Evolutionary conservation across 805 yeast genomes (phyloP).

Genomic region (Suhomyces tanzawaensis): DNA sequence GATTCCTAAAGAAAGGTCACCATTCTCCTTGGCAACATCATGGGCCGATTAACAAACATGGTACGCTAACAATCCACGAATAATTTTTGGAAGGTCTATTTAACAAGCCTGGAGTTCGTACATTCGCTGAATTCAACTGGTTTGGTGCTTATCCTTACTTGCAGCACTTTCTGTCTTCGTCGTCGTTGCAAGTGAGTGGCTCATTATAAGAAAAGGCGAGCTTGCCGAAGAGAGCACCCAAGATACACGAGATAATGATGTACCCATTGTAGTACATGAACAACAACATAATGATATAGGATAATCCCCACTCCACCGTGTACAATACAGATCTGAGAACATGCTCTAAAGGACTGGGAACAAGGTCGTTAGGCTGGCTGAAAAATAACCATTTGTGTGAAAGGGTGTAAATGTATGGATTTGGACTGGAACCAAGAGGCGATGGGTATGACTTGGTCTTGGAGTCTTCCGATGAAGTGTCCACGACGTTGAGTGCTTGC

Average conservation of each 20-base stretch:
- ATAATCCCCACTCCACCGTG: slow-evolving; percentile 60
- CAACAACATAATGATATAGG: slow-evolving; percentile 65
- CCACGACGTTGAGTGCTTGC: not conserved
- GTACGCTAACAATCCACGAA: too few relatives aligned
- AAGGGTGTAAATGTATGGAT: slow-evolving; percentile 24
- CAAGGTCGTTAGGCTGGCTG: slow-evolving; percentile 19
- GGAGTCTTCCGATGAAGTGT: not conserved
- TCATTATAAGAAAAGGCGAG: slow-evolving; percentile 50
- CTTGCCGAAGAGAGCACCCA: slow-evolving; percentile 62
- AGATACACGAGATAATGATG: slow-evolving; percentile 57
- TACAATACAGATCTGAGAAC: slow-evolving; percentile 47
- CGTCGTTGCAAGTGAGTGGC: slow-evolving; percentile 24
- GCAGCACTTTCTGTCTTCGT: slow-evolving; percentile 27
- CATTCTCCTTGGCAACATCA: too few relatives aligned
- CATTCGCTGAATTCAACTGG: not conserved
- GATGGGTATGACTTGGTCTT: not conserved
- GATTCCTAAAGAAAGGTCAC: too few relatives aligned
- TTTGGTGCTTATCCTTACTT: slow-evolving; percentile 8
- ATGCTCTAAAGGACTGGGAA: slow-evolving; percentile 52
- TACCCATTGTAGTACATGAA: slow-evolving; percentile 78
- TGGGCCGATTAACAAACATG: too few relatives aligned
- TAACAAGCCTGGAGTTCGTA: not conserved
- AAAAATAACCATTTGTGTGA: slow-evolving; percentile 34
- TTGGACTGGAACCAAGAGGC: slow-evolving; percentile 3
- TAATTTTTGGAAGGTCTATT: not conserved